Conservation (phyloP, 441 rosid genomes). For the Adansonia rubrostipa region DNA sequence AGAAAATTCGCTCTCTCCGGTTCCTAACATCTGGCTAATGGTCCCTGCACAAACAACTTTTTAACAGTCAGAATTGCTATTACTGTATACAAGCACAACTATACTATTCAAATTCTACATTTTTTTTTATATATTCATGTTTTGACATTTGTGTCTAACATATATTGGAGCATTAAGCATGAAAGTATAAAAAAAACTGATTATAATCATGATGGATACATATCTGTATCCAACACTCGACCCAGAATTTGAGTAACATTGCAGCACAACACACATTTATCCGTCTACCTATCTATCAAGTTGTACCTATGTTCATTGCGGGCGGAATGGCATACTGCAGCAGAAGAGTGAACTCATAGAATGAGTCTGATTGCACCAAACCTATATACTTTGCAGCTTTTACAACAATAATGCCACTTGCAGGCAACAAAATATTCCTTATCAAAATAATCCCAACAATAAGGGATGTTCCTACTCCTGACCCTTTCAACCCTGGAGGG, state of each 20-base stretch:
- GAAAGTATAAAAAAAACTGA: no score
- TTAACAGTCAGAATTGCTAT: no score
- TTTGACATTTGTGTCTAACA: no score
- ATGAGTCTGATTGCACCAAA: constrained; percentile 36
- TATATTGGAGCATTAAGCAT: no score
- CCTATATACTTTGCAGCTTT: constrained; percentile 40
- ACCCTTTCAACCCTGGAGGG: constrained; percentile 16
- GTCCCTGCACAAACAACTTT: constrained; percentile 48
- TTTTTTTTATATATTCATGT: no score
- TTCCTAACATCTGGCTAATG: constrained; percentile 62
- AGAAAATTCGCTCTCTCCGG: constrained; percentile 70
- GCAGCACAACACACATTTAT: not conserved
- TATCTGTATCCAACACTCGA: no score
- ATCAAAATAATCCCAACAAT: constrained; percentile 14
- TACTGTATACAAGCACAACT: no score
- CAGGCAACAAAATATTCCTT: constrained; percentile 19
- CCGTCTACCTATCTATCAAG: not conserved
- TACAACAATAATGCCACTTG: constrained; percentile 24
- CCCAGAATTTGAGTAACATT: no score
- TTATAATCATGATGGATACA: no score
- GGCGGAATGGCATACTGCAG: constrained; percentile 56
- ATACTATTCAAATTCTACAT: no score
- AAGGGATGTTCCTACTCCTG: not conserved
- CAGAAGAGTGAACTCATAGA: constrained; percentile 45
- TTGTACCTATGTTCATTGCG: constrained; percentile 46